phyloP scores from a whole-genome alignment of 2,329 filamentous ascomycete genomes.

The Thelonectria discophora region DNA sequence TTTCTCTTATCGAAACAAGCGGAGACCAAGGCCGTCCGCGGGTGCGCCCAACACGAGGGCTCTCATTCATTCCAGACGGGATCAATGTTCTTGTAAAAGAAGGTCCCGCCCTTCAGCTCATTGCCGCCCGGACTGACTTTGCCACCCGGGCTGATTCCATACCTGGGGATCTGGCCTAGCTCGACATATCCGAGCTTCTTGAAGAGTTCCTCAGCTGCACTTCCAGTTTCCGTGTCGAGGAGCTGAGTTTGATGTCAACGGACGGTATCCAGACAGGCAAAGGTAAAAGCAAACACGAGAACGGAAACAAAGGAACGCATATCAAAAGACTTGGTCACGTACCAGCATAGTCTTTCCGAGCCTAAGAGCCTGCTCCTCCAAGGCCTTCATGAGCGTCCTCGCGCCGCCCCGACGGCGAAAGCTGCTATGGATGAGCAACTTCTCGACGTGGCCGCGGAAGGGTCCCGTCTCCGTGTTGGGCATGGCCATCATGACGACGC shows the following conservation, averaged over 20 bases:
- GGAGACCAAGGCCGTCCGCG: constrained; percentile 6
- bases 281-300: too few relatives aligned
- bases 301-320: too few relatives aligned
- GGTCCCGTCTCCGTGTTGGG: constrained; percentile 64
- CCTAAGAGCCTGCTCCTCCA: constrained; percentile 63
- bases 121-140: too few relatives aligned
- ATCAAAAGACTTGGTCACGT: constrained; percentile 41
- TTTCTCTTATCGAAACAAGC: constrained; percentile 16
- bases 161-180: constrained; percentile 64
- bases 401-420: constrained; percentile 63
- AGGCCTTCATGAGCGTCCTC: constrained; percentile 57
- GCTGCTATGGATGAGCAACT: constrained; percentile 63
- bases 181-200: constrained; percentile 64
- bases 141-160: constrained; percentile 59
- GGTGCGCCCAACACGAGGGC: neutral
- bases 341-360: constrained; percentile 63
- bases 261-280: neutral
- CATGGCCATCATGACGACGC: constrained; percentile 64
- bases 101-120: constrained; percentile 60
- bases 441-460: constrained; percentile 64
- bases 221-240: constrained; percentile 62
- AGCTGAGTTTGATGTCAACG: constrained; percentile 47
- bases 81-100: constrained; percentile 67
- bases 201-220: constrained; percentile 62
- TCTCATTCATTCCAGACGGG: constrained; percentile 22